Evolutionary conservation across 1,284 basidiomycete genomes (phyloP), one percentile per base, ranked within the genome.

Genomic region (Boletus sp.): DNA sequence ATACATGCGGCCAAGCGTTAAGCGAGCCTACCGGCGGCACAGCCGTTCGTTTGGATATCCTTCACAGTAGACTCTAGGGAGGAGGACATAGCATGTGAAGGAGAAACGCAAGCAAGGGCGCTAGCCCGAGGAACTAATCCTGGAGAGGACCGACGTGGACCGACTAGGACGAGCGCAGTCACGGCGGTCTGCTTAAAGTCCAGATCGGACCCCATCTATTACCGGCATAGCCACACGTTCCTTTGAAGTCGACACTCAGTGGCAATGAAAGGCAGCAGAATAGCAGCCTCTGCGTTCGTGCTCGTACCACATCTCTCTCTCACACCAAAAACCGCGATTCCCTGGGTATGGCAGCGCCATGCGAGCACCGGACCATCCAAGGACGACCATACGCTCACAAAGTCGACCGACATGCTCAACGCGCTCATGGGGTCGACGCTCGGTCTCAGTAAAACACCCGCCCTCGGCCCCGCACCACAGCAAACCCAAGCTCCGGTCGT

Each of bases 341-440:
- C 52, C 3, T 56, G 44, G 31, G n/a, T 52, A 23, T 48, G 44
- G 23, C 21, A 50, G 25, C 63, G 65, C 2, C 28, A 68, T 59
- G 68, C 43, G n/a, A 60, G 66, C 47, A 70, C 61, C 1, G 58
- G 43, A 53, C 25, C 54, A 0, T 68, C 65, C 58, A 70, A 62
- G 30, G 64, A 73, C 47, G 61, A 73, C 38, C 58, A 48, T 21
- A 71, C 69, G 0, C 60, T 68, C 30, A 46, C 63, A 56, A 68
- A 70, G 52, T 70, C 68, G 1, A n/a, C 61, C 31, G 62, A 72
- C 54, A 56, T 65, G 54, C 62, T 73, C 33, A 59, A 50, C 31
- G 64, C 57, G 13, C 68, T 70, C 61, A 56, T 70, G 59, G 68
- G 52, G 57, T 68, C 68, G 14, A 68, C 64, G 4, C 28, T 56